These are phyloP conservation scores for Aspergillus hortae DNA, from an alignment of 2,329 filamentous ascomycete genomes.

Conservation along the genomic window DNA sequence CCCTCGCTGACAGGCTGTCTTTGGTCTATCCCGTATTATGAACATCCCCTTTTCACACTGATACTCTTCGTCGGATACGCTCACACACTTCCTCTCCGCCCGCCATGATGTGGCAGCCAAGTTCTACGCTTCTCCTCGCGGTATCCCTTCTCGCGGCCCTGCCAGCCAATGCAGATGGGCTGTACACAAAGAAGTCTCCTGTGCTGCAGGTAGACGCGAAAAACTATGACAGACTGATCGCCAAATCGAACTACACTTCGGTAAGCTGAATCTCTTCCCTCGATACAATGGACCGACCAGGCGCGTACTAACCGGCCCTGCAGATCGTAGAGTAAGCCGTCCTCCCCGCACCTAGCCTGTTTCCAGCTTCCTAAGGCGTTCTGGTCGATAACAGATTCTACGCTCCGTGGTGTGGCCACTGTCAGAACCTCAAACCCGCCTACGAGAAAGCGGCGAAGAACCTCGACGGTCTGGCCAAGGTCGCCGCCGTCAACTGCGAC, in stretches of 20 bases:
- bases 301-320: constrained; percentile 15
- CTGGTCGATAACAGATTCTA: constrained; percentile 67
- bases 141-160: constrained; percentile 64
- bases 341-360: constrained; percentile 7
- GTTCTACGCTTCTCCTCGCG: constrained; percentile 48
- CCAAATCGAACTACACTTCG: constrained; percentile 85
- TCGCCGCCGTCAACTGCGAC: constrained; percentile 92
- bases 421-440: constrained; percentile 88
- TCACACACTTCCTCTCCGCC: not conserved
- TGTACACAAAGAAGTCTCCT: constrained; percentile 83
- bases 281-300: not conserved
- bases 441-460: constrained; percentile 92
- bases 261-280: constrained; percentile 51
- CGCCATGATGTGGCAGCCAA: constrained; percentile 30
- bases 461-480: constrained; percentile 87
- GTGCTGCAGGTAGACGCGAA: constrained; percentile 78
- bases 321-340: constrained; percentile 52
- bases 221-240: constrained; percentile 77
- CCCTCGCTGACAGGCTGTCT: not conserved
- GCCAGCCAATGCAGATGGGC: constrained; percentile 62
- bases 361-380: constrained; percentile 30
- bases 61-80: not conserved
- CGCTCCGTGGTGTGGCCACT: constrained; percentile 96
- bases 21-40: constrained; percentile 1
- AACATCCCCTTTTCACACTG: not conserved